Base-by-base conservation (phyloP, 345 rosid genomes). In the Limnanthes douglasii region DNA sequence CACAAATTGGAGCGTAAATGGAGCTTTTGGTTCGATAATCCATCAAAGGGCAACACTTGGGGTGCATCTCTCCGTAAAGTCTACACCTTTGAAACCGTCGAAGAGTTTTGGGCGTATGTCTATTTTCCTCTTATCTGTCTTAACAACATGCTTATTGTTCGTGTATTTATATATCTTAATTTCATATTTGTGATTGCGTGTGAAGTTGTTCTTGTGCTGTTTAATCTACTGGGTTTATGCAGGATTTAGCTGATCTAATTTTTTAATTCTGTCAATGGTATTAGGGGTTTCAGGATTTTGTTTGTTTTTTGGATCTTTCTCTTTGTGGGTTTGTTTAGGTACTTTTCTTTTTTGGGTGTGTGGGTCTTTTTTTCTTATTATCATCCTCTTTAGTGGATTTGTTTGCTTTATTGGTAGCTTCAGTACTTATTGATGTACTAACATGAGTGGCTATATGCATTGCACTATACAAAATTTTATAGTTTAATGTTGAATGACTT, bases 21-120 rank as follows among this genome's bases (percentile, higher is more conserved):
- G 97, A 47, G 88, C 3, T 82, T 88, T 48, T 88, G 97, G 97
- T 75, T 62, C 48, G 93, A 82, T 44, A 73, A 72, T 50, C 84
- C 70, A 59, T 78, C 86, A 13, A 86, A 78, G 49, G 97, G 97
- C 56, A 72, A 73, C 27, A 85, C 69, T 20, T 86, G 97, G 97
- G 97, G 95, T 11, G 35, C 73, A 23, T 50, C 83, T 36, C 79
- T 82, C 30, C 83, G 86, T 30, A 78, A 73, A 39, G 74, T 66
- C 53, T 78, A 57, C 53, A 69, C 95, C 21, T 82, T 86, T 46
- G 93, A 82, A 44, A 75, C 97, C 61, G 90, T 86, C 46, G 88
- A 86, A 59, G 97, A 86, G 31, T 86, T 86, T 65, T 86, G 97
- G 97, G 43, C 88, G 97, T 82, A 57, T 48, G 63, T 47, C 8